A percentile compares a stretch with the other conserved stretches of the same genome.
These are phyloP conservation scores for Fagopyrum esculentum DNA, from an alignment of 148 eudicot genomes.

Conservation along the genomic window DNA sequence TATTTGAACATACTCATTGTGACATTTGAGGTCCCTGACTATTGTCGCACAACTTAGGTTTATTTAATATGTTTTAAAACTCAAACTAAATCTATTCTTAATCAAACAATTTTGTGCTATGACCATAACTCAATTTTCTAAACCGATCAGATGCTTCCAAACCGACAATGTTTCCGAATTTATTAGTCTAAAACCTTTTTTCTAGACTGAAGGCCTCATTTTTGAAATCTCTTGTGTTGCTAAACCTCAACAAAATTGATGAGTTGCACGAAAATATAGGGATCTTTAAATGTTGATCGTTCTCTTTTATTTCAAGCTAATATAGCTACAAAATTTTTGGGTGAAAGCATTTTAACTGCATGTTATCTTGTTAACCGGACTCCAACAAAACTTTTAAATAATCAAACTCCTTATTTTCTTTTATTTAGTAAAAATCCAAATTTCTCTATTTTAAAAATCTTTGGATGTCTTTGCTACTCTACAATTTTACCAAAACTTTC, in stretches of 20 bases:
- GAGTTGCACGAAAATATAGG: not conserved
- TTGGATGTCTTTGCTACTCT: not conserved
- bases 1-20: not conserved
- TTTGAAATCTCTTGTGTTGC: not conserved
- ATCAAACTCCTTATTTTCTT: no score
- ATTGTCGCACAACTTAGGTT: slow-evolving; percentile 1
- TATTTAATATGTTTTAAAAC: not conserved
- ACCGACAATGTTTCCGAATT: slow-evolving; percentile 9
- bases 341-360: not conserved
- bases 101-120: slow-evolving; percentile 8
- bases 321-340: not conserved
- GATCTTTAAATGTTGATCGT: not conserved
- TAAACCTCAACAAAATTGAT: not conserved
- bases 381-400: not conserved
- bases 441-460: not conserved
- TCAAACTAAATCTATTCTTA: not conserved
- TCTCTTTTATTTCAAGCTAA: not conserved
- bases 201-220: not conserved
- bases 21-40: slow-evolving; percentile 15
- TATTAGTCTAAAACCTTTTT: not conserved
- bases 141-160: not conserved
- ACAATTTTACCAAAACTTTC: no score
- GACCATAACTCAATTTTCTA: not conserved
- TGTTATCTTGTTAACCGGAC: not conserved
- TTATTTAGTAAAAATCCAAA: no score